Evolutionary conservation across 2,329 filamentous ascomycete species (phyloP), one percentile per base, ranked within the genome.

Genomic region (Aureobasidium sp.): DNA sequence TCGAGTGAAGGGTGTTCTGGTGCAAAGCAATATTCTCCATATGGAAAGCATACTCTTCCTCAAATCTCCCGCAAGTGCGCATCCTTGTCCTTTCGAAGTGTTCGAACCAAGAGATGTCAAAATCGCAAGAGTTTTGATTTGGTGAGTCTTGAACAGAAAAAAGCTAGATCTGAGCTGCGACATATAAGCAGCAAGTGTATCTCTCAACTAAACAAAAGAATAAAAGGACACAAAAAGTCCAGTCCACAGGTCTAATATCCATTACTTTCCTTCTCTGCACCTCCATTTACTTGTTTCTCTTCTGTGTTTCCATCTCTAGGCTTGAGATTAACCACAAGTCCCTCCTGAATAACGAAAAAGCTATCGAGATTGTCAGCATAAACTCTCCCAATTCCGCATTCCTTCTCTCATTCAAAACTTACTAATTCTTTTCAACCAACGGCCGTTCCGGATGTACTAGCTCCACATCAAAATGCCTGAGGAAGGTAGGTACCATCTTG

Each of bases 401-500:
- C 34, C 34, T 8, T 37, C 34, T 14, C 34, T 34, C 32, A 3
- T 34, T 5, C 1, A 13, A 34, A 11, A 60, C 57, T 41, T 29
- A 60, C 57, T 51, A 60, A 47, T 50, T 51, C 37, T 60, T 60
- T 10, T 54, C 39, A 3, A 11, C 48, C 47, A 61, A 54, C 3
- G 59, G 59, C 7, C 41, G 13, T 9, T 48, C 41, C 14, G 59
- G 59, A 32, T 54, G n/a, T 7, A 30, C 14, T 11, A 61, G 14
- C n/a, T 39, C 21, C 13, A 61, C 39, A 42, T 61, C 59, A 16
- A 61, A 61, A 32, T 54, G 49, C 6, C 49, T 41, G 14, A 61
- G 27, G 21, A 61, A 54, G 2, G 59, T 61, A 3, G 59, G 49
- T 11, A 61, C 49, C 39, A 61, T 70, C 64, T 82, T 82, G 64